phyloP scores from a whole-genome alignment of 345 rosid genomes.

The Luvunga scandens region DNA sequence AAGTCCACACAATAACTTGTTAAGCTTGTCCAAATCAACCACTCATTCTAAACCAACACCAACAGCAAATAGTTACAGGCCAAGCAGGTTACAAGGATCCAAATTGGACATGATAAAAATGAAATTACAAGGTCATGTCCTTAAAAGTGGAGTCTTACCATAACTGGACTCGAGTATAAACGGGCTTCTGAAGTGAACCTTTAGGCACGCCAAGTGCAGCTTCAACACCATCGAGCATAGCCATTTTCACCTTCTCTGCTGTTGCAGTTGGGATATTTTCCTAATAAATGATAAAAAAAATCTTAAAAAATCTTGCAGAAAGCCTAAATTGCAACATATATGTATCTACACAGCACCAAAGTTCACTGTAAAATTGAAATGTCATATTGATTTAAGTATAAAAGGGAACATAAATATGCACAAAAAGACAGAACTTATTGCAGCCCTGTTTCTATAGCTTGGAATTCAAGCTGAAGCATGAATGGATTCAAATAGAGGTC shows the following conservation, averaged over 20 bases:
- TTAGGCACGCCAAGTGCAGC: conserved; percentile 62
- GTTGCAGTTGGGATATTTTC: conserved; percentile 40
- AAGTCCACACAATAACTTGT: background rate
- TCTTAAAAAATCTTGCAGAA: background rate
- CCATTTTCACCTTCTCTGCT: conserved; percentile 64
- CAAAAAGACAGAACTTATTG: background rate
- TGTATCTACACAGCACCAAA: background rate
- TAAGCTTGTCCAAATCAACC: background rate
- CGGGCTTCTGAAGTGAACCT: conserved; percentile 61
- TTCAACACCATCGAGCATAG: conserved; percentile 80
- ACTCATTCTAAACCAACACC: background rate
- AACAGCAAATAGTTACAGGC: background rate
- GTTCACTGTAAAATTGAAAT: background rate
- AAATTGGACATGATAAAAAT: background rate
- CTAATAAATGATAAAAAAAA: conserved; percentile 24
- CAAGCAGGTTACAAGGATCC: background rate
- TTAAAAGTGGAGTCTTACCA: conserved; percentile 43
- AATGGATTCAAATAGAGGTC: too few species aligned
- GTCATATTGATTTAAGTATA: background rate
- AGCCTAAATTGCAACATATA: background rate
- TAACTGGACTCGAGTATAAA: conserved; percentile 60
- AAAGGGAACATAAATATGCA: background rate
- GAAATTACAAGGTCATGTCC: background rate
- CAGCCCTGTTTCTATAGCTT: background rate
- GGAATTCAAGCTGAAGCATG: too few species aligned